A percentile compares a stretch with the other conserved stretches of the same genome.
phyloP scores from a whole-genome alignment of 441 rosid species.

The Brassica hybrid region DNA sequence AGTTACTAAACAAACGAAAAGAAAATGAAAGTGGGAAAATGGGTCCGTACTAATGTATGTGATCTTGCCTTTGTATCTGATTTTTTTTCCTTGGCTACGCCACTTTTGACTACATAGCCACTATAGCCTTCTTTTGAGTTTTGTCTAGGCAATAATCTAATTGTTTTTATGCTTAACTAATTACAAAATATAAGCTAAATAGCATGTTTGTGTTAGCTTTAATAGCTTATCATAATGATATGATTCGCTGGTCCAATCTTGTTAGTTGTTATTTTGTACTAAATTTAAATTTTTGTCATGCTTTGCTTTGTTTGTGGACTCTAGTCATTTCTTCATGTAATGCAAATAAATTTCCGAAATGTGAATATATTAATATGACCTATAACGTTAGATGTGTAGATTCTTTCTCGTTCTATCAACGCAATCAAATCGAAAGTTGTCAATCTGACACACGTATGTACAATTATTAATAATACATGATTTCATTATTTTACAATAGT shows the following conservation, averaged over 20 bases:
- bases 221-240: slow-evolving; percentile 42
- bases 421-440: too few relatives aligned
- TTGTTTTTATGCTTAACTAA: slow-evolving; percentile 23
- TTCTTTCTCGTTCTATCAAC: slow-evolving; percentile 25
- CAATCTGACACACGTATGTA: slow-evolving; percentile 23
- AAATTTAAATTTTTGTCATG: background rate
- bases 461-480: background rate
- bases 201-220: slow-evolving; percentile 24
- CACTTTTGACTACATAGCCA: slow-evolving; percentile 41
- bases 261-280: slow-evolving; percentile 20
- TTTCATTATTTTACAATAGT: background rate
- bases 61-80: slow-evolving; percentile 34
- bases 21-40: slow-evolving; percentile 27
- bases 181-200: slow-evolving; percentile 21
- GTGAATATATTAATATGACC: slow-evolving; percentile 1
- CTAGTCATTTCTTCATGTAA: background rate
- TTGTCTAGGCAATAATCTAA: slow-evolving; percentile 22
- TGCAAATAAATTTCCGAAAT: slow-evolving; percentile 14
- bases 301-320: background rate
- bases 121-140: slow-evolving; percentile 31
- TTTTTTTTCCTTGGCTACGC: slow-evolving; percentile 26
- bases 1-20: slow-evolving; percentile 34
- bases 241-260: slow-evolving; percentile 38
- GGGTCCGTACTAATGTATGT: slow-evolving; percentile 27
- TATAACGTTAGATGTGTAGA: slow-evolving; percentile 14